phyloP scores from a whole-genome alignment of 345 rosid species.

The Brassica incana region DNA sequence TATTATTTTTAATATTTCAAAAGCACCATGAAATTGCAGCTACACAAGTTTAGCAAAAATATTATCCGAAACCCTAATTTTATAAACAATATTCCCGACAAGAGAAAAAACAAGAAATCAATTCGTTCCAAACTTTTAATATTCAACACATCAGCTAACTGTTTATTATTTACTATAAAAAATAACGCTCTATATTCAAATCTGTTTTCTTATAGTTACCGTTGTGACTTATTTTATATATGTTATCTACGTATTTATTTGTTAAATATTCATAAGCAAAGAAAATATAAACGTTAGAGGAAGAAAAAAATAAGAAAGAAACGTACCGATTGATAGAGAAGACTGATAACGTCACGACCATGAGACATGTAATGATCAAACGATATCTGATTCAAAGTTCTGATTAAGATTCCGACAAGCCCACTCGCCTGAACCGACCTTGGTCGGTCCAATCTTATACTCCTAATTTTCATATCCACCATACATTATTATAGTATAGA shows the following conservation, averaged over 20 bases:
- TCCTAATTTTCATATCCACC: constrained; percentile 17
- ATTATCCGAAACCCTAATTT: neutral
- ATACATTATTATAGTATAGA: constrained; percentile 26
- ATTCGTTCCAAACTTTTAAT: neutral
- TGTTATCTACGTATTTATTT: neutral
- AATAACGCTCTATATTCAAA: neutral
- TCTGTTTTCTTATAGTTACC: neutral
- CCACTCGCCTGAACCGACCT: constrained; percentile 37
- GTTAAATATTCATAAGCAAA: neutral
- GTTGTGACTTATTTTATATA: neutral
- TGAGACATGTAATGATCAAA: constrained; percentile 56
- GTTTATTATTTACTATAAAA: neutral
- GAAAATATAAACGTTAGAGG: neutral
- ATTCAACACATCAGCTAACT: neutral
- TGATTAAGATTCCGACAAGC: constrained; percentile 45
- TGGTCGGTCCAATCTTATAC: constrained; percentile 37
- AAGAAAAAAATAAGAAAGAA: neutral
- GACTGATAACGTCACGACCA: constrained; percentile 56
- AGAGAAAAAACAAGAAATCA: neutral
- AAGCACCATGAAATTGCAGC: neutral
- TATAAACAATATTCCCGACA: neutral
- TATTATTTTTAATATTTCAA: neutral
- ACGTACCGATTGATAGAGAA: constrained; percentile 65
- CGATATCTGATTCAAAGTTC: constrained; percentile 60
- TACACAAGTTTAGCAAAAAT: neutral